These are phyloP conservation scores for Sesbania bispinosa DNA, from an alignment of 306 rosid species.

Conservation along the genomic window DNA sequence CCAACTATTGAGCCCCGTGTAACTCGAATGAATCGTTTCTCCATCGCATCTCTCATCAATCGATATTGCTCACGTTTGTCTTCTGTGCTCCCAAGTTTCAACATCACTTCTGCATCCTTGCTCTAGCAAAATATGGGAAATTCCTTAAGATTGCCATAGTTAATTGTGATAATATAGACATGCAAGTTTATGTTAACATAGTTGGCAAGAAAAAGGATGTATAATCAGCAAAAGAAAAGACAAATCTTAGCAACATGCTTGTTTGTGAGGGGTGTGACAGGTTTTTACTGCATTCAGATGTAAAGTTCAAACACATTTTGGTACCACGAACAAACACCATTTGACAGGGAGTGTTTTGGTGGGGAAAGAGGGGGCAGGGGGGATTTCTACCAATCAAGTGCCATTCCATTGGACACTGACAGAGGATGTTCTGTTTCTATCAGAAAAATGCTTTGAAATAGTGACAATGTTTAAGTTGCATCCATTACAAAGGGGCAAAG, in stretches of 20 bases:
- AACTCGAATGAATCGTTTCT: constrained; percentile 85
- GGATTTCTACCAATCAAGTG: too few species aligned
- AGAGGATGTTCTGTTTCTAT: too few species aligned
- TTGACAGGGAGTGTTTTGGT: too few species aligned
- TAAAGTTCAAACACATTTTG: neutral
- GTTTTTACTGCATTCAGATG: neutral
- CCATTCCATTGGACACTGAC: too few species aligned
- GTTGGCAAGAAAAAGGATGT: neutral
- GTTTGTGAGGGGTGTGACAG: neutral
- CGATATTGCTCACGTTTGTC: constrained; percentile 91
- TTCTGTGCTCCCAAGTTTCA: constrained; percentile 91
- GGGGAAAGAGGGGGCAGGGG: too few species aligned
- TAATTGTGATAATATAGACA: neutral
- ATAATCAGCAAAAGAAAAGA: constrained; percentile 3
- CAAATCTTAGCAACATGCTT: neutral
- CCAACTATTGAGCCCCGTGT: constrained; percentile 81
- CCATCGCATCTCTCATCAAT: constrained; percentile 96
- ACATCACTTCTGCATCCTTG: constrained; percentile 92
- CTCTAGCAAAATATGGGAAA: constrained; percentile 55
- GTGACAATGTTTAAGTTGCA: too few species aligned
- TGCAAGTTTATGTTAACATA: neutral
- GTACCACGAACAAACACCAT: neutral
- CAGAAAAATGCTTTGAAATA: too few species aligned
- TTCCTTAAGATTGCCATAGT: constrained; percentile 14
- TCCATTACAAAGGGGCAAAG: too few species aligned